Conservation (phyloP, 768 basidiomycete genomes). For the Lactarius quietus region DNA sequence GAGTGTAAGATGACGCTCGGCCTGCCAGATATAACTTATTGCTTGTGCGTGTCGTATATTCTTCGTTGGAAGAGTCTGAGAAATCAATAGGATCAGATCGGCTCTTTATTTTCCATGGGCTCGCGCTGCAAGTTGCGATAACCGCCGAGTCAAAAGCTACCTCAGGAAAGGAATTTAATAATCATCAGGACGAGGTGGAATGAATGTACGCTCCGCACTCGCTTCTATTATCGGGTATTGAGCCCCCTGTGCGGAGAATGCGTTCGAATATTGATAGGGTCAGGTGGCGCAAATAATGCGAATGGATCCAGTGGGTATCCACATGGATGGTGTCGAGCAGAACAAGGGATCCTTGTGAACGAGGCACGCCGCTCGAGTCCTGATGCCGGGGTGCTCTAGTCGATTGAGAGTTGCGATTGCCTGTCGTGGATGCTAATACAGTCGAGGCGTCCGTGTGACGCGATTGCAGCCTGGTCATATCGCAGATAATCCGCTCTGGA, state of each 20-base stretch:
- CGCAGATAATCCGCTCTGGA: not conserved
- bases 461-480: constrained; percentile 4
- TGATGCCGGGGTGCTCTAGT: not conserved
- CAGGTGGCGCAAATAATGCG: not conserved
- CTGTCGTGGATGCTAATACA: not conserved
- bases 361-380: not conserved
- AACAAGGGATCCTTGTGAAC: not conserved
- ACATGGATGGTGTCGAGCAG: not conserved
- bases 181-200: not conserved
- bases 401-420: not conserved
- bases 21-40: not conserved
- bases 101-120: not conserved
- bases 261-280: not conserved
- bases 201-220: not conserved
- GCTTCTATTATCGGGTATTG: not conserved
- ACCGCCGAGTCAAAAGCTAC: not conserved
- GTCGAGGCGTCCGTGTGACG: constrained; percentile 13
- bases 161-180: not conserved
- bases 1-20: not conserved
- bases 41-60: not conserved
- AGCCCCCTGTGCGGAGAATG: not conserved
- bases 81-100: not conserved
- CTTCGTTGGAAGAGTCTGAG: not conserved
- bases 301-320: not conserved
- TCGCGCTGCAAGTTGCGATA: not conserved